phyloP scores from a whole-genome alignment of 2,329 filamentous ascomycete species.

The Trichoderma guizhouense region DNA sequence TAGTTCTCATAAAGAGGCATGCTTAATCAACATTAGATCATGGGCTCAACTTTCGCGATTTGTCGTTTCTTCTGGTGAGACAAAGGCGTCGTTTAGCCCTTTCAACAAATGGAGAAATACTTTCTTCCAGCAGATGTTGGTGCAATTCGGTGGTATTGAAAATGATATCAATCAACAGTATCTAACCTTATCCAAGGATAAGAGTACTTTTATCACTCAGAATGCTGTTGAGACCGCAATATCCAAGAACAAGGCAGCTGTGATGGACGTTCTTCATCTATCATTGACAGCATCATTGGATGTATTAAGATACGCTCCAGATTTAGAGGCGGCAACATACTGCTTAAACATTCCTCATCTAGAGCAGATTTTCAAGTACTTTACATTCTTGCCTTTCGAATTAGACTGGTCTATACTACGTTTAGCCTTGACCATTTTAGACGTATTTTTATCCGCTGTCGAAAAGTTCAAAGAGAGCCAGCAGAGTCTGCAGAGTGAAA shows the following conservation, averaged over 20 bases:
- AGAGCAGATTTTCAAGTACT: slow-evolving; percentile 49
- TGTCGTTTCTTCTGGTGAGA: slow-evolving; percentile 46
- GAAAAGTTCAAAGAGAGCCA: slow-evolving; percentile 40
- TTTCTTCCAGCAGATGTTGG: slow-evolving; percentile 55
- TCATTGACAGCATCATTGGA: slow-evolving; percentile 49
- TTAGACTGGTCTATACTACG: slow-evolving; percentile 49
- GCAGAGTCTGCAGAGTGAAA: slow-evolving; percentile 38
- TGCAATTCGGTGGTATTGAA: slow-evolving; percentile 56
- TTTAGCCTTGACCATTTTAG: slow-evolving; percentile 45
- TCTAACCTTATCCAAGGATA: slow-evolving; percentile 45
- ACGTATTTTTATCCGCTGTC: slow-evolving; percentile 45
- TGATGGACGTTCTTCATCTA: slow-evolving; percentile 51
- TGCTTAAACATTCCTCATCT: slow-evolving; percentile 50
- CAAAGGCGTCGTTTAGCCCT: slow-evolving; percentile 48
- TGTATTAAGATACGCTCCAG: slow-evolving; percentile 45
- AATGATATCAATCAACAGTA: slow-evolving; percentile 56
- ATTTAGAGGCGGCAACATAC: slow-evolving; percentile 47
- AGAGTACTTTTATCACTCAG: slow-evolving; percentile 40
- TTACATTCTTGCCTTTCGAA: slow-evolving; percentile 39
- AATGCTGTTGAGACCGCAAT: slow-evolving; percentile 50
- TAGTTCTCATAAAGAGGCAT: slow-evolving; percentile 64
- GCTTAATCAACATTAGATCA: slow-evolving; percentile 59
- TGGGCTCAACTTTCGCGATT: slow-evolving; percentile 63
- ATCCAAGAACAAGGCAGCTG: slow-evolving; percentile 49
- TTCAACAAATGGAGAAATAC: slow-evolving; percentile 50